phyloP scores from a whole-genome alignment of 805 yeast species.

The Kurtzmaniella cleridarum region DNA sequence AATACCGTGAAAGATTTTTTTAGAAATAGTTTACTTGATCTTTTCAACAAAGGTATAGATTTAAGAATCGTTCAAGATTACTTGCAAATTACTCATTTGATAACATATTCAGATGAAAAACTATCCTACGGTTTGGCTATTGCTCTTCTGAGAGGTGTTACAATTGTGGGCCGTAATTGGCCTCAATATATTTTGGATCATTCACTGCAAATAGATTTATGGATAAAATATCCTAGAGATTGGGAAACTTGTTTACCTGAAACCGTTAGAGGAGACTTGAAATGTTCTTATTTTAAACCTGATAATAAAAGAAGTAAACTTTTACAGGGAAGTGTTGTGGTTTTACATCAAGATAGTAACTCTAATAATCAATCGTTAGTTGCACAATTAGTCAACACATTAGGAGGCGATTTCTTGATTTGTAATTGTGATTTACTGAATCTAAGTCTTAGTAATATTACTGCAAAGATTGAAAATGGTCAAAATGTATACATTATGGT shows the following conservation, averaged over 20 bases:
- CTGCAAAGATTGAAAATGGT: too few relatives aligned
- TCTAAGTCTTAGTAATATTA: background rate
- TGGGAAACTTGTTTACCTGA: conserved; percentile 10
- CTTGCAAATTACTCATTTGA: conserved; percentile 1
- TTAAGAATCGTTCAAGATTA: conserved; percentile 3
- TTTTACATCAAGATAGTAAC: too few relatives aligned
- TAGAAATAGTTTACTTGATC: conserved; percentile 1
- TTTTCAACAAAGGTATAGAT: conserved; percentile 2
- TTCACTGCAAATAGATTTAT: conserved; percentile 10
- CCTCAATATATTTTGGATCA: conserved; percentile 9
- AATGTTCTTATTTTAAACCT: conserved; percentile 9
- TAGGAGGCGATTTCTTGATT: too few relatives aligned
- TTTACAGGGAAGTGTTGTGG: conserved; percentile 9
- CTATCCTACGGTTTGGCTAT: conserved; percentile 6
- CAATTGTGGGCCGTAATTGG: conserved; percentile 24
- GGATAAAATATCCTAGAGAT: conserved; percentile 16
- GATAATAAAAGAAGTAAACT: conserved; percentile 9
- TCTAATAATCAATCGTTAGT: too few relatives aligned
- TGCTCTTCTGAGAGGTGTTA: conserved; percentile 24
- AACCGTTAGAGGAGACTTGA: conserved; percentile 1
- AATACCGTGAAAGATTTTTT: background rate
- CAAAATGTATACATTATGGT: too few relatives aligned
- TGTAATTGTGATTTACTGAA: conserved; percentile 1
- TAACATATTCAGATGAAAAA: conserved; percentile 3
- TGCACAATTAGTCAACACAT: too few relatives aligned